Evolutionary conservation across 305 asterid species (phyloP).

Genomic region (Fraxinus angustifolia): DNA sequence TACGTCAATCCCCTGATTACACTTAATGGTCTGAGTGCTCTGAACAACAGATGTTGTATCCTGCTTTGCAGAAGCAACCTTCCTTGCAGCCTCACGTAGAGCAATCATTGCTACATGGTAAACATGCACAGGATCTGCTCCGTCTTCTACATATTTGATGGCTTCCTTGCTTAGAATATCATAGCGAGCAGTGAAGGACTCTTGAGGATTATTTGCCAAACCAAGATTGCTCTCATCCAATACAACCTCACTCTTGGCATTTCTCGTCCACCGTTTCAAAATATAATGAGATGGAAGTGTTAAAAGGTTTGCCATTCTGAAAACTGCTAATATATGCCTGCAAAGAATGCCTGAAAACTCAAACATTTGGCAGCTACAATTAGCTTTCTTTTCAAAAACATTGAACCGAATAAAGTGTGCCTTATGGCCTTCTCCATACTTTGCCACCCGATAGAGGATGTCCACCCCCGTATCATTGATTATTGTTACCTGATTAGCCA

Average conservation of each 20-base stretch:
- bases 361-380: slow-evolving; percentile 63
- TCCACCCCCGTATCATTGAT: slow-evolving; percentile 49
- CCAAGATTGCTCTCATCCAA: slow-evolving; percentile 50
- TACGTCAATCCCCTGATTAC: slow-evolving; percentile 58
- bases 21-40: not conserved
- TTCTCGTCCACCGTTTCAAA: slow-evolving; percentile 64
- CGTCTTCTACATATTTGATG: slow-evolving; percentile 58
- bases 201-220: slow-evolving; percentile 48
- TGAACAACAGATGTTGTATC: slow-evolving; percentile 5
- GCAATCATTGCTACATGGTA: slow-evolving; percentile 51
- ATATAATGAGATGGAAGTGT: slow-evolving; percentile 56
- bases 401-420: slow-evolving; percentile 52
- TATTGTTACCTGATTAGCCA: slow-evolving; percentile 51
- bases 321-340: slow-evolving; percentile 61
- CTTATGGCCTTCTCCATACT: slow-evolving; percentile 59
- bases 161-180: slow-evolving; percentile 62
- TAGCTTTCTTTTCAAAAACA: slow-evolving; percentile 57
- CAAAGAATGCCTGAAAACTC: slow-evolving; percentile 65
- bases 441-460: slow-evolving; percentile 49
- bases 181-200: slow-evolving; percentile 56
- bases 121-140: slow-evolving; percentile 46
- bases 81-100: slow-evolving; percentile 49
- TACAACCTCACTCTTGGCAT: slow-evolving; percentile 54
- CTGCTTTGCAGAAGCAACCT: slow-evolving; percentile 43
- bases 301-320: slow-evolving; percentile 62